Percentiles rank a stretch among this genome's conserved stretches.
These are phyloP conservation scores for Colletotrichum sp. DNA, from an alignment of 2,329 filamentous ascomycete species.

Conservation along the genomic window DNA sequence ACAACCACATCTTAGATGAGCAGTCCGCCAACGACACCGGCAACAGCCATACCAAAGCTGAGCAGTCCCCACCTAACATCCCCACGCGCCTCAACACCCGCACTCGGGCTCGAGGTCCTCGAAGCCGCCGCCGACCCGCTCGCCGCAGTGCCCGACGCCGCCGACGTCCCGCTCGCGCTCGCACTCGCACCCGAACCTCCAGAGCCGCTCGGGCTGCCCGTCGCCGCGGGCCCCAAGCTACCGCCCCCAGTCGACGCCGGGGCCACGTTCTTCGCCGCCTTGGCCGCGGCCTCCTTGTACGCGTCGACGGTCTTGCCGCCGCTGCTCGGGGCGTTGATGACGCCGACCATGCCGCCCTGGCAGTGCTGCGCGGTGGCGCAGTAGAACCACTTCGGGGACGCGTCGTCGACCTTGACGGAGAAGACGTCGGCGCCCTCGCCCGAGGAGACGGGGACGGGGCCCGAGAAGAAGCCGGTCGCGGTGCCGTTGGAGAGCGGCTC, in stretches of 20 bases:
- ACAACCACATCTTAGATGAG: slow-evolving; percentile 3
- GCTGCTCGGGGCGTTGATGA: slow-evolving; percentile 27
- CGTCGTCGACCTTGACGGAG: slow-evolving; percentile 36
- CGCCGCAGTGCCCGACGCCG: too few relatives aligned
- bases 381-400: slow-evolving; percentile 68
- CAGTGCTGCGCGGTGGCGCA: slow-evolving; percentile 66
- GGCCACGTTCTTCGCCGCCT: slow-evolving; percentile 13
- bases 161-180: not conserved
- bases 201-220: not conserved
- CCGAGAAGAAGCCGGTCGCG: slow-evolving; percentile 54
- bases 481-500: slow-evolving; percentile 50
- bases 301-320: slow-evolving; percentile 1
- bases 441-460: slow-evolving; percentile 36
- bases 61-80: slow-evolving; percentile 16
- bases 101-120: not conserved
- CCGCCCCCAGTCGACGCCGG: slow-evolving; percentile 17
- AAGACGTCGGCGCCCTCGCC: slow-evolving; percentile 25
- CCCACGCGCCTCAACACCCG: slow-evolving; percentile 13
- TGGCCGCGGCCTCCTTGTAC: slow-evolving; percentile 4
- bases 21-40: slow-evolving; percentile 14
- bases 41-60: slow-evolving; percentile 13
- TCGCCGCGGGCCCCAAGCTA: slow-evolving; percentile 7
- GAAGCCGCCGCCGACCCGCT: not conserved
- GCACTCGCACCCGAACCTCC: not conserved
- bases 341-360: slow-evolving; percentile 64